These are phyloP conservation scores for Podospora australis DNA, from an alignment of 495 filamentous ascomycete species.

Conservation along the genomic window DNA sequence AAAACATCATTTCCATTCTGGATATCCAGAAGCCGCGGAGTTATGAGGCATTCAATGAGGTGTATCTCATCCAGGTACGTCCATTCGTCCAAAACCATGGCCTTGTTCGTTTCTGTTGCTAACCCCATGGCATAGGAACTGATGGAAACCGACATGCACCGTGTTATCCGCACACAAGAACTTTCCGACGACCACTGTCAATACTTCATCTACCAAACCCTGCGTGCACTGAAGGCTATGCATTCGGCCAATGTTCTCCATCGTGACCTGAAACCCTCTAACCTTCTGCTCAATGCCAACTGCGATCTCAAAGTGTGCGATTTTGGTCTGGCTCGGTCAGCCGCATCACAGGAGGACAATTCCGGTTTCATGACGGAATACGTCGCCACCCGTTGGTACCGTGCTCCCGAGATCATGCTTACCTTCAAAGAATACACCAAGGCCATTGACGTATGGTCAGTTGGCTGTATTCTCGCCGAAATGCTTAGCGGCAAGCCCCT, in stretches of 20 bases:
- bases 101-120: neutral
- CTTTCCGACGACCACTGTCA: conserved; percentile 99
- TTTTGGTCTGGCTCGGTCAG: conserved; percentile 91
- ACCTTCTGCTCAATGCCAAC: conserved; percentile 94
- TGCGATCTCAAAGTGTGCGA: conserved; percentile 99
- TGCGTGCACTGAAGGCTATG: conserved; percentile 97
- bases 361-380: conserved; percentile 99
- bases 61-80: conserved; percentile 93
- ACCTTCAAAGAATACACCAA: conserved; percentile 99
- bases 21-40: conserved; percentile 97
- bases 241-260: conserved; percentile 98
- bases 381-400: conserved; percentile 98
- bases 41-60: conserved; percentile 94
- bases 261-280: conserved; percentile 95
- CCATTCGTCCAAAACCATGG: neutral
- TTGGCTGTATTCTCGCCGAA: conserved; percentile 98
- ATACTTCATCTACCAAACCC: conserved; percentile 99
- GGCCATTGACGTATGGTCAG: conserved; percentile 99
- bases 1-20: conserved; percentile 99
- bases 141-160: conserved; percentile 99
- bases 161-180: conserved; percentile 97
- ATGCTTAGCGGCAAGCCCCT: conserved; percentile 98
- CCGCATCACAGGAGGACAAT: conserved; percentile 93
- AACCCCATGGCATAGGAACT: conserved; percentile 58
- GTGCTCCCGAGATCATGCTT: conserved; percentile 99